Percentiles rank a stretch among this genome's conserved stretches.
These are phyloP conservation scores for Sporobolomyces pararoseus DNA, from an alignment of 768 basidiomycete species.

Conservation along the genomic window DNA sequence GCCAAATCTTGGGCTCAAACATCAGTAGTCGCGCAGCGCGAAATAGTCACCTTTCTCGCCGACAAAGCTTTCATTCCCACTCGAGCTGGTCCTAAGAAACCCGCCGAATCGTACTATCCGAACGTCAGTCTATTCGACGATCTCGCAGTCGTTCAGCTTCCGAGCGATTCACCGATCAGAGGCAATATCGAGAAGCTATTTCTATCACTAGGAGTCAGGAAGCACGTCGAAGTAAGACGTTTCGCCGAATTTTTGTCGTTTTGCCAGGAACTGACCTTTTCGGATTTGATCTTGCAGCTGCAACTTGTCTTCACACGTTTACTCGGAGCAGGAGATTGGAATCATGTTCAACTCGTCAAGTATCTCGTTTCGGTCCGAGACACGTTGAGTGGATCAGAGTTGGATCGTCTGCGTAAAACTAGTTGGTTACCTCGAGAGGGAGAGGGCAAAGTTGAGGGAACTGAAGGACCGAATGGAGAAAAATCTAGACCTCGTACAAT, in stretches of 20 bases:
- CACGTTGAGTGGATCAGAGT: constrained; percentile 59
- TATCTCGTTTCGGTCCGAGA: constrained; percentile 80
- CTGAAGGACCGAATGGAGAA: constrained; percentile 35
- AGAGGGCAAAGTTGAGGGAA: constrained; percentile 53
- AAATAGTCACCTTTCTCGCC: constrained; percentile 56
- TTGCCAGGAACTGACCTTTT: neutral
- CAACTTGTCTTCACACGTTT: constrained; percentile 85
- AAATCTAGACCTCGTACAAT: constrained; percentile 49
- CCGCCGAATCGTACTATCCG: constrained; percentile 64
- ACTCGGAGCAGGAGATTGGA: constrained; percentile 45
- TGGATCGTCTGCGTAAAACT: constrained; percentile 60
- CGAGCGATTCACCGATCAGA: constrained; percentile 63
- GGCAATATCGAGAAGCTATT: constrained; percentile 63
- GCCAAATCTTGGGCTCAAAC: constrained; percentile 70
- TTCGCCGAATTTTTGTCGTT: neutral
- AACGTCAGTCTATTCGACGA: constrained; percentile 86
- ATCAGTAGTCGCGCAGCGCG: constrained; percentile 54
- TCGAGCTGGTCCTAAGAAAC: constrained; percentile 66
- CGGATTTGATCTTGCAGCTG: constrained; percentile 50
- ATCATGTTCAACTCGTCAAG: constrained; percentile 65
- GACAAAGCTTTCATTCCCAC: constrained; percentile 66
- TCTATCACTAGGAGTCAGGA: constrained; percentile 72
- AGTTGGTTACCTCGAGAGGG: constrained; percentile 62
- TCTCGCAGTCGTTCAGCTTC: constrained; percentile 65
- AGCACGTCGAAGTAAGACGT: constrained; percentile 64